Base-by-base conservation (phyloP, 352 stramenopile genomes). In the Globisporangium cystogenes region DNA sequence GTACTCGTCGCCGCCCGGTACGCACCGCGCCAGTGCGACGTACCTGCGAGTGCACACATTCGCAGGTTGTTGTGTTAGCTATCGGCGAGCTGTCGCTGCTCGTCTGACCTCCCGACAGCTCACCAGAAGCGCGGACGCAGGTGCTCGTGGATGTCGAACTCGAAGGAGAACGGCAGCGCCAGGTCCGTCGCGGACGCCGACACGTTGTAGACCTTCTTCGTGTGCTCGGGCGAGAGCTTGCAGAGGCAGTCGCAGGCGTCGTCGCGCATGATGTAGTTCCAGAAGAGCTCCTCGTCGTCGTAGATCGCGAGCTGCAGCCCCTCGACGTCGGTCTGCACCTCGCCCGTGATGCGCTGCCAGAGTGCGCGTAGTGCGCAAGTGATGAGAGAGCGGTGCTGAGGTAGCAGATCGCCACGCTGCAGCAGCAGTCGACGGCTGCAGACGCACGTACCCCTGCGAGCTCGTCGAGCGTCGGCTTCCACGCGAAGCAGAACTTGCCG, bases 401-500 rank as follows among this genome's bases (percentile, higher is more conserved):
- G 14, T n/a, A 48, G 11, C 21, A 18, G 4, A 15, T n/a, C 10
- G n/a, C 21, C 33, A 20, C 2, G 21, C 15, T 23, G 5, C 33
- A 35, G 8, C 29, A 35, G 8, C 8, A 23, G 23, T 15, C 7
- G 18, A 27, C 15, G 31, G 23, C 4, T 26, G 12, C 3, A 39
- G 6, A 6, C 3, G 57, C 11, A 31, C 45, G 7, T 12, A 64
- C 76, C 35, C 80, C 75, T 7, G 73, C 76, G 48, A 90, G 42
- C 42, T 86, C 67, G 15, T 81, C 57, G 27, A 90, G 65, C 27
- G 67, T 78, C n/a, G 65, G 60, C 46, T 61, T 73, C 60, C 64
- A 90, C 15, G 70, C 76, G 70, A 89, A 93, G 65, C 79, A 90
- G 65, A 90, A 93, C 64, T 90, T 90, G 69, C 77, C 80, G 33